Evolutionary conservation across 1,284 basidiomycete species (phyloP).

Genomic region (Rhodotorula sp.): DNA sequence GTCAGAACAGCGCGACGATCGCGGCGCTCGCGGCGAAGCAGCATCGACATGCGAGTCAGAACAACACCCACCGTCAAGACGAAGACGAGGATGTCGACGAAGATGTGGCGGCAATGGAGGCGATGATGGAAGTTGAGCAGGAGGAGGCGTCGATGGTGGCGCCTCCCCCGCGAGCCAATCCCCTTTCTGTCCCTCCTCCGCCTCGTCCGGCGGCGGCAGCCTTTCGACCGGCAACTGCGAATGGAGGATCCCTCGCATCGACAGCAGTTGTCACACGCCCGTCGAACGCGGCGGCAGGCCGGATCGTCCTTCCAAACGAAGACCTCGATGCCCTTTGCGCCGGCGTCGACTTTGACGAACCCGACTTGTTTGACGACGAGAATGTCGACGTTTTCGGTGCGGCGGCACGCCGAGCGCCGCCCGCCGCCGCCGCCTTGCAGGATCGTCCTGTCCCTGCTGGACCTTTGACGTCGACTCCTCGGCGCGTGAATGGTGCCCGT

Average conservation of each 20-base stretch:
- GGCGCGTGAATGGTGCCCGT: no score
- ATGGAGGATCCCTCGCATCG: background rate
- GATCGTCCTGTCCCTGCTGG: no score
- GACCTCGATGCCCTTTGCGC: background rate
- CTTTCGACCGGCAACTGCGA: no score
- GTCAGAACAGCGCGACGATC: conserved; percentile 23
- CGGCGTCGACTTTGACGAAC: conserved; percentile 12
- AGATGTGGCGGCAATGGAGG: background rate
- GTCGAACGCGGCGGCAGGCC: background rate
- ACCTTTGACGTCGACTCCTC: no score
- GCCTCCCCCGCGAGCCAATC: no score
- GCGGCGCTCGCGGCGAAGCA: conserved; percentile 5
- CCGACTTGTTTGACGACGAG: background rate
- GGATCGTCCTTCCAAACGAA: background rate
- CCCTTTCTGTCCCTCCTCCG: background rate
- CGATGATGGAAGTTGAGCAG: no score
- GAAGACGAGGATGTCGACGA: background rate
- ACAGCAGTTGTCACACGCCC: background rate
- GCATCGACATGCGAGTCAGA: background rate
- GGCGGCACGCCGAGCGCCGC: background rate
- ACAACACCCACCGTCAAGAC: background rate
- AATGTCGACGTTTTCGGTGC: conserved; percentile 5
- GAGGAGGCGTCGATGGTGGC: no score
- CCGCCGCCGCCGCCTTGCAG: background rate
- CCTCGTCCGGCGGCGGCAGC: background rate